These are phyloP conservation scores for Ustilago vetiveriae DNA, from an alignment of 1,284 basidiomycete species.

Conservation along the genomic window DNA sequence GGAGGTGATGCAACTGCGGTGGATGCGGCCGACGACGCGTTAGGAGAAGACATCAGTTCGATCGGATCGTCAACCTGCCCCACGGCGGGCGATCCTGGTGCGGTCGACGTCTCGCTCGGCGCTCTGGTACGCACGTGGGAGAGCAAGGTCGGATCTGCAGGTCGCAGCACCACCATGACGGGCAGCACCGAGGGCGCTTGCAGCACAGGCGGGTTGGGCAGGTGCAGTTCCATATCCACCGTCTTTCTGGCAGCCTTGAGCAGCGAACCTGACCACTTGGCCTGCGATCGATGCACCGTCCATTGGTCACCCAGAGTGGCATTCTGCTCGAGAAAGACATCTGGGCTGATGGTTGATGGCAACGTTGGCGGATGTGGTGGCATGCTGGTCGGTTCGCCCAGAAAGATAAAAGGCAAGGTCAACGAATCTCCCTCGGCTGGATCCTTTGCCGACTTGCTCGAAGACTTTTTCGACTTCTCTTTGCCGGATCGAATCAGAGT, in stretches of 20 bases:
- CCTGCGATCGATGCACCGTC: constrained; percentile 44
- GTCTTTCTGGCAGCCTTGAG: constrained; percentile 43
- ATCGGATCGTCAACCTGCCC: constrained; percentile 35
- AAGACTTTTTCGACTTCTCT: constrained; percentile 28
- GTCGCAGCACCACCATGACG: constrained; percentile 56
- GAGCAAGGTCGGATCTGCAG: constrained; percentile 53
- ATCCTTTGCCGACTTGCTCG: constrained; percentile 33
- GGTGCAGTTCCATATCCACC: constrained; percentile 56
- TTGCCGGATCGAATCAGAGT: constrained; percentile 34
- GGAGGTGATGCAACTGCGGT: constrained; percentile 5
- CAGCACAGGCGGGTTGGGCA: constrained; percentile 41
- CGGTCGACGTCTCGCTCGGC: constrained; percentile 37
- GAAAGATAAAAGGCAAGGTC: constrained; percentile 59
- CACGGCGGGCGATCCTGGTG: constrained; percentile 34
- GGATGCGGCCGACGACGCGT: constrained; percentile 4
- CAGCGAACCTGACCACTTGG: constrained; percentile 57
- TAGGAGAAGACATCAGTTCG: constrained; percentile 23
- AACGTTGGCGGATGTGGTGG: constrained; percentile 49
- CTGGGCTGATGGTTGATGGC: constrained; percentile 47
- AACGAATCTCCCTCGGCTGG: constrained; percentile 43
- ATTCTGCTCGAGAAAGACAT: constrained; percentile 35
- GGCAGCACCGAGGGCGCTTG: constrained; percentile 58
- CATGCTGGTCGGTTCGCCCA: constrained; percentile 53
- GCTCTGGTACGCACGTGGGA: constrained; percentile 31
- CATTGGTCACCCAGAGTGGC: constrained; percentile 47